phyloP scores from a whole-genome alignment of 2,329 filamentous ascomycete species.

The Neocatenulostroma microsporum region DNA sequence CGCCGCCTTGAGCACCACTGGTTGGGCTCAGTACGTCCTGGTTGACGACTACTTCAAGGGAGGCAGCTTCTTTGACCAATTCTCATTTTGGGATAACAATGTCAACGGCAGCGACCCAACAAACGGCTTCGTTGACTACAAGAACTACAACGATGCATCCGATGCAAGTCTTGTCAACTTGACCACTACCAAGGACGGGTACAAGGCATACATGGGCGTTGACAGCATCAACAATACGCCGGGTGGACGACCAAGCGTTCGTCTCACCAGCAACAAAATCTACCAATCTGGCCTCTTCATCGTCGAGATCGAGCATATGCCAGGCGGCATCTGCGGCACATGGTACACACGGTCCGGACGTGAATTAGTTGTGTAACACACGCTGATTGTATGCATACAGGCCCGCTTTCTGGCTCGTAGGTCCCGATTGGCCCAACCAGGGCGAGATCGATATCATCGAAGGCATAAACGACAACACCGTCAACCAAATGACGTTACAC shows the following conservation, averaged over 20 bases:
- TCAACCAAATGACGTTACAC: conserved; percentile 31
- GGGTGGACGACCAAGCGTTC: conserved; percentile 59
- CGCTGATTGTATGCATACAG: conserved; percentile 8
- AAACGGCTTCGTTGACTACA: conserved; percentile 65
- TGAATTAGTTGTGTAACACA: neutral
- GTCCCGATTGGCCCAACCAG: conserved; percentile 43
- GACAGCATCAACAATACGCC: conserved; percentile 37
- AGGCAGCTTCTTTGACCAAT: conserved; percentile 45
- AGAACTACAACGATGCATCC: conserved; percentile 49
- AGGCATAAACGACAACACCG: conserved; percentile 30
- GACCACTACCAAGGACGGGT: conserved; percentile 12
- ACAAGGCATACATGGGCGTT: conserved; percentile 30
- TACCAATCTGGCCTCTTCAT: conserved; percentile 60
- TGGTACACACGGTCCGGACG: conserved; percentile 42
- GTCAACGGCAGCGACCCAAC: conserved; percentile 54
- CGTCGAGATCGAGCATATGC: conserved; percentile 66
- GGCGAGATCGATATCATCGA: conserved; percentile 37
- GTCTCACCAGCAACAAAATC: conserved; percentile 57
- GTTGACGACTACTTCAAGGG: conserved; percentile 41
- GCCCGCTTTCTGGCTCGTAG: conserved; percentile 58
- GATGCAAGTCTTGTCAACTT: conserved; percentile 18
- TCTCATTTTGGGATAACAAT: conserved; percentile 42
- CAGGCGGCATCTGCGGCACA: conserved; percentile 59
- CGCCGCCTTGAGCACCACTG: conserved; percentile 18
- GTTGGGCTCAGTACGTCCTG: conserved; percentile 29